Percentiles rank a stretch among this genome's conserved stretches.
phyloP scores from a whole-genome alignment of 2,329 filamentous ascomycete species.

The Talaromyces marneffei region DNA sequence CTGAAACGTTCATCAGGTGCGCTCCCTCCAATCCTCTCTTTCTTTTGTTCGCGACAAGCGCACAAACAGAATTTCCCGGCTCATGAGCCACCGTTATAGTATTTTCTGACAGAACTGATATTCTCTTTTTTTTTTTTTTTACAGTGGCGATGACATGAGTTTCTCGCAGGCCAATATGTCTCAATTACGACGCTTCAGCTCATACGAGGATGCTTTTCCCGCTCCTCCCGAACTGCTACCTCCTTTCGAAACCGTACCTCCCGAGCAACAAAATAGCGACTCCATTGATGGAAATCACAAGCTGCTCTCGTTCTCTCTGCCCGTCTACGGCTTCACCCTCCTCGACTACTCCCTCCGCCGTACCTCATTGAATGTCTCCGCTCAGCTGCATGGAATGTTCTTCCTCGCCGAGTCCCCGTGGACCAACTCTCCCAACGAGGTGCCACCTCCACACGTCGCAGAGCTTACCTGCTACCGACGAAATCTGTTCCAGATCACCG shows the following conservation, averaged over 20 bases:
- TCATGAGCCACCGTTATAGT: background rate
- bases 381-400: slow-evolving; percentile 64
- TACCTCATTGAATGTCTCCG: slow-evolving; percentile 52
- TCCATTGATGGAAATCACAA: slow-evolving; percentile 63
- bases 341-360: slow-evolving; percentile 55
- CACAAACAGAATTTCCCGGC: background rate
- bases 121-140: background rate
- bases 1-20: slow-evolving; percentile 57
- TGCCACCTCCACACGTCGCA: slow-evolving; percentile 49
- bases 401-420: slow-evolving; percentile 61
- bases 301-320: slow-evolving; percentile 66
- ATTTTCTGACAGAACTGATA: slow-evolving; percentile 7
- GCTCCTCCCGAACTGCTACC: slow-evolving; percentile 26
- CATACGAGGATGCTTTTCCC: slow-evolving; percentile 47
- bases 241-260: slow-evolving; percentile 38
- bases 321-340: slow-evolving; percentile 55
- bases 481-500: slow-evolving; percentile 93
- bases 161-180: slow-evolving; percentile 43
- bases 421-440: slow-evolving; percentile 50
- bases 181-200: slow-evolving; percentile 46
- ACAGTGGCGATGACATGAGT: slow-evolving; percentile 48
- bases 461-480: slow-evolving; percentile 94
- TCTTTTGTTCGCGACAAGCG: background rate
- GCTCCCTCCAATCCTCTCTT: slow-evolving; percentile 18
- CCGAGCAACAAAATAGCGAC: slow-evolving; percentile 39